Base-by-base conservation (phyloP, 495 filamentous ascomycete genomes). In the Xylaria palmicola region DNA sequence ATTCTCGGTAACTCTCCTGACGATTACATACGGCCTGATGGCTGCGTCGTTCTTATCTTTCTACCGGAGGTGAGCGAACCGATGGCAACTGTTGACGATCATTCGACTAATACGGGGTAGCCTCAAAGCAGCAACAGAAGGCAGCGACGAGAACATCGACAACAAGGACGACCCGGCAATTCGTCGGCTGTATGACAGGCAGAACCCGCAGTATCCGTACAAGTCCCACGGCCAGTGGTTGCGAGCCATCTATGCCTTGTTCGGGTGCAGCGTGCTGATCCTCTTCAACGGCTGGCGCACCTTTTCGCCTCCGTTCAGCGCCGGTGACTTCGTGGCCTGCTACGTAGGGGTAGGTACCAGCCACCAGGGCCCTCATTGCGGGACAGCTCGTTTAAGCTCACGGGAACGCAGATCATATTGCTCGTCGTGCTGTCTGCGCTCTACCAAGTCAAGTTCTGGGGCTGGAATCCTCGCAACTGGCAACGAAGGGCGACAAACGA, bases 231-330 rank as follows among this genome's bases (percentile, higher is more conserved):
- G 66, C 1, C 76, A 79, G 49, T 67, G 65, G 20, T 59, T 77
- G 20, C 67, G 73, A 6, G 75, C 75, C 6, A 53, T 62, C 13
- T 79, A 76, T 57, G 75, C 66, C 2, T 50, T 77, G 5, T 36
- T 67, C 9, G 71, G 68, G 51, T 74, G 72, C 59, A 41, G 68
- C 9, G 47, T 77, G 0, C 57, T 79, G 22, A 66, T 75, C 40
- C 36, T 79, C 4, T 77, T 77, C 61, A 74, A 75, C 44, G 75
- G 75, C 1, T 77, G 75, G 74, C 65, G 68, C 6, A 66, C 74
- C 13, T 63, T 77, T 32, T 59, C 71, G n/a, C 22, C 15, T 9
- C 76, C 72, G 17, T 63, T 74, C 27, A 63, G 41, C 36, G 50
- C 51, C 1, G 34, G 49, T 0, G 75, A 75, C 64, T 79, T 79